phyloP scores from a whole-genome alignment of 441 rosid species.

The Metrosideros polymorpha region DNA sequence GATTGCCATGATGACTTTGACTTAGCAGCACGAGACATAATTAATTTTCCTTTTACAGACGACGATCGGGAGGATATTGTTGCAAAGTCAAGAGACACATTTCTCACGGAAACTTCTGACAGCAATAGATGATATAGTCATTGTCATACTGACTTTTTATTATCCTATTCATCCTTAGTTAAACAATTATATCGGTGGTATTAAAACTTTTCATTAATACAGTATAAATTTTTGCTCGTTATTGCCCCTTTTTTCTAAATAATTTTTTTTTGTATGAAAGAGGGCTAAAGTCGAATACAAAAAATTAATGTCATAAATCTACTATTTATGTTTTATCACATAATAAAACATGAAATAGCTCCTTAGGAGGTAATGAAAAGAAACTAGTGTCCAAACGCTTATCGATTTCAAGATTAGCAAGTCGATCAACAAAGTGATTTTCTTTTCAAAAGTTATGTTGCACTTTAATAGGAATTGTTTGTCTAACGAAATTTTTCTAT shows the following conservation, averaged over 20 bases:
- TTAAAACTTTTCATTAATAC: neutral
- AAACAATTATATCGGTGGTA: neutral
- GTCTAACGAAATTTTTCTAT: too few species aligned
- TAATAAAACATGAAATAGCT: neutral
- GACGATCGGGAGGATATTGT: neutral
- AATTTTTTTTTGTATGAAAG: neutral
- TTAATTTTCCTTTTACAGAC: neutral
- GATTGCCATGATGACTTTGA: neutral
- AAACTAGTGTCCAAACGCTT: neutral
- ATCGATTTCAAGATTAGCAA: neutral
- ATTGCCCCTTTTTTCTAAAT: too few species aligned
- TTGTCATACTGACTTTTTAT: neutral
- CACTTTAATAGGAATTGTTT: too few species aligned
- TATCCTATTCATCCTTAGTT: neutral
- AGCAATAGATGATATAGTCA: neutral
- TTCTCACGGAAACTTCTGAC: neutral
- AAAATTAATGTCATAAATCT: neutral
- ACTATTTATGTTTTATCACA: neutral
- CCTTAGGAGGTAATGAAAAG: neutral
- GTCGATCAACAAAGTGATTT: neutral
- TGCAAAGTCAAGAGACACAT: neutral
- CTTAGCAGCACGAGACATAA: neutral
- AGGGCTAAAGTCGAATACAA: neutral
- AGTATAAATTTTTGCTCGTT: neutral
- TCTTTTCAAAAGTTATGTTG: neutral